Conservation (phyloP, 164 flowering plant species). For the Macadamia integrifolia region DNA sequence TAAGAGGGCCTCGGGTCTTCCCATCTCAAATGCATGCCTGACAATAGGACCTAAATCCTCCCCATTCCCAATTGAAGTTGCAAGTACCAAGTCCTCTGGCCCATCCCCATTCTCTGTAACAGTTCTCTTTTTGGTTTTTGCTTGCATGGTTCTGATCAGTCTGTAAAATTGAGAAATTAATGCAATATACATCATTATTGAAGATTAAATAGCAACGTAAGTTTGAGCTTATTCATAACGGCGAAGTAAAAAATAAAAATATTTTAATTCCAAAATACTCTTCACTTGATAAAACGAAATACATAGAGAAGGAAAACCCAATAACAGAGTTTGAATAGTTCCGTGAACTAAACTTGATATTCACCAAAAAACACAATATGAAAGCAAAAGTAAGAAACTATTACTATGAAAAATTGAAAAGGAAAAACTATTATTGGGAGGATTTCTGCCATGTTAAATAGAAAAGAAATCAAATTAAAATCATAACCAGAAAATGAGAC, state of each 20-base stretch:
- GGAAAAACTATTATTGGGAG: too few relatives aligned
- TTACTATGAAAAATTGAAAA: too few relatives aligned
- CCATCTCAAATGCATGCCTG: slow-evolving; percentile 74
- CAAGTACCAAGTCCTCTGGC: slow-evolving; percentile 70
- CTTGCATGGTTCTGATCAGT: slow-evolving; percentile 38
- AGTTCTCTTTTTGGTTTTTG: slow-evolving; percentile 56
- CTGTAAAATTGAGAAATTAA: slow-evolving; percentile 1
- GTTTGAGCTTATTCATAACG: neutral
- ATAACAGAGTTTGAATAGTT: neutral
- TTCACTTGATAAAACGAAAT: neutral
- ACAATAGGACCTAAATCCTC: slow-evolving; percentile 82
- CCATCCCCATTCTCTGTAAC: slow-evolving; percentile 68
- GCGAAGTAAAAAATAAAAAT: neutral
- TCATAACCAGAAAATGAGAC: too few relatives aligned
- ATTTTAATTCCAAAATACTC: neutral
- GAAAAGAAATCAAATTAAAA: too few relatives aligned
- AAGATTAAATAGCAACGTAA: neutral
- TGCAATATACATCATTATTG: neutral
- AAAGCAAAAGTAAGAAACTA: too few relatives aligned
- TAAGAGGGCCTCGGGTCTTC: slow-evolving; percentile 70
- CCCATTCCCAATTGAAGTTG: slow-evolving; percentile 67
- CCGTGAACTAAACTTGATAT: too few relatives aligned
- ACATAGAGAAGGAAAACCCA: neutral
- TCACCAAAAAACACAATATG: too few relatives aligned
- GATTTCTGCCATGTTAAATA: too few relatives aligned